Percentiles rank a stretch among this genome's conserved stretches.
phyloP scores from a whole-genome alignment of 2,329 filamentous ascomycete genomes.

The Fusarium metavorans region DNA sequence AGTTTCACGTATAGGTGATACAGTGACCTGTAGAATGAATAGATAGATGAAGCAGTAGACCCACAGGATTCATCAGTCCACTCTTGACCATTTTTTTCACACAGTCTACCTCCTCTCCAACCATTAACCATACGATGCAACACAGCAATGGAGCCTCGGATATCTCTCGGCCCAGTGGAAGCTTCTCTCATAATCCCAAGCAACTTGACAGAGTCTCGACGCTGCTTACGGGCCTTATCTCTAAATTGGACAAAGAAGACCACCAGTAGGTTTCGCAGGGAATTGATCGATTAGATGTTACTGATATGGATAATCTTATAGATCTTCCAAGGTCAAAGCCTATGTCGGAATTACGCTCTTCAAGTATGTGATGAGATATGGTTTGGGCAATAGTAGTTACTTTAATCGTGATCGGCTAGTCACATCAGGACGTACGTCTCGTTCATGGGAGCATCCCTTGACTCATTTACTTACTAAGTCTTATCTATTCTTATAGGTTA shows the following conservation, averaged over 20 bases:
- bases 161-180: not conserved
- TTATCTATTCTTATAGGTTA: not conserved
- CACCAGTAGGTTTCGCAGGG: not conserved
- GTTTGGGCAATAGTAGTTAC: not conserved
- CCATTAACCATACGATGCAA: not conserved
- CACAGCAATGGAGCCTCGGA: not conserved
- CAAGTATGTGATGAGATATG: not conserved
- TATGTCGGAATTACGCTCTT: not conserved
- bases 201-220: not conserved
- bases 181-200: not conserved
- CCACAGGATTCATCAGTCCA: not conserved
- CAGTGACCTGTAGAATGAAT: not conserved
- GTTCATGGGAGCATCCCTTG: not conserved
- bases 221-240: not conserved
- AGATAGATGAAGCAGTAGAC: not conserved
- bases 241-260: not conserved
- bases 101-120: not conserved
- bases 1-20: not conserved
- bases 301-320: not conserved
- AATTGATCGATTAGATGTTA: not conserved
- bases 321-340: not conserved
- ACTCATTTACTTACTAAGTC: not conserved
- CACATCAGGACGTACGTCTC: not conserved
- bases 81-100: not conserved
- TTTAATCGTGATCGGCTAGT: not conserved